Base-by-base conservation (phyloP, 1,284 basidiomycete genomes). In the Phenoliferia sp. region DNA sequence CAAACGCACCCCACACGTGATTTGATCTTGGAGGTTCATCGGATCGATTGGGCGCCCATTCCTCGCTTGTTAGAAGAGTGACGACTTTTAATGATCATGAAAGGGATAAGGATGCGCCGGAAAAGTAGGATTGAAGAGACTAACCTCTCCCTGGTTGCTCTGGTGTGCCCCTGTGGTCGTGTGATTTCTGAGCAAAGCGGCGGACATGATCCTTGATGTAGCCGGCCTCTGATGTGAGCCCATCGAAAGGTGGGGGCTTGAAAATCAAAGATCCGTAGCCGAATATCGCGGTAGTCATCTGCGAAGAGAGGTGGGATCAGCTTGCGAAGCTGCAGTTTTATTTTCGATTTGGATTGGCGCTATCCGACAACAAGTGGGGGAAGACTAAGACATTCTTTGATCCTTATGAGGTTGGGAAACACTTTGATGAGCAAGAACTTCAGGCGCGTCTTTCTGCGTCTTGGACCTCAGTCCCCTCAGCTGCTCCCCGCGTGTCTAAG, bases 121-220 rank as follows among this genome's bases (percentile, higher is more conserved):
- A 28, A 26, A 2, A 7, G 10, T 2, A 9, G 17, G 16, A 3
- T 16, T 3, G 31, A 36, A 36, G n/a, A n/a, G n/a, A n/a, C 65
- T 26, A 50, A 70, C 71, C 71, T 63, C 69, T 63, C 1, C 72
- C 72, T 0, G 72, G 72, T 7, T 36, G 57, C 22, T 71, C 78
- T 62, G 62, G 61, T 7, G 72, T 73, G 0, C 72, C 72, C 0
- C 72, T 54, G 33, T 94, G 92, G 74, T 94, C 92, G 79, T 90
- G 89, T 62, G 90, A 92, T 77, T 85, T 84, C 79, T 94, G 91
- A 0, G 92, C 90, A 75, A 94, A 94, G 34, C 91, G 82, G 3
- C 92, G 85, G 0, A 91, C 89, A 71, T 90, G 92, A 34, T 90
- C 90, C 78, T 90, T 92, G 73, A 94, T 81, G 76, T 87, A 94